Evolutionary conservation across 73 alveolate genomes (phyloP), one percentile per base, ranked within the genome.

Genomic region (Blepharisma japonicum): DNA sequence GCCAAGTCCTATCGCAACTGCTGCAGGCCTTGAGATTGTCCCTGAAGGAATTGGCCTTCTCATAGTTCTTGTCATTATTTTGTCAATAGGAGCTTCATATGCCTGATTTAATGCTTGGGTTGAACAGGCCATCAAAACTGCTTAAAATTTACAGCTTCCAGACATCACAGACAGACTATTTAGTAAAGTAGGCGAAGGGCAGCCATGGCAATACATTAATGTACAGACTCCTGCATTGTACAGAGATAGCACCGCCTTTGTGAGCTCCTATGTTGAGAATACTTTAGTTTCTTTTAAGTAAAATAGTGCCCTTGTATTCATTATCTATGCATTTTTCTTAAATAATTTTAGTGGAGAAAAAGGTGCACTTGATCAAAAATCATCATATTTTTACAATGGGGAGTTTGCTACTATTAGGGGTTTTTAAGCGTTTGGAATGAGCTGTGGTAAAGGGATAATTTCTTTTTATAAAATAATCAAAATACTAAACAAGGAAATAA

Each of bases 31-130:
- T 21, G 88, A 42, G 6, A 92, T 66, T 27, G 79, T 71, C 45
- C 85, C 88, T 45, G 53, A 49, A 0, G 94, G 87, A 7, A 92
- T 77, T 7, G 98, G 98, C 14, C 98, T 45, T 56, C 81, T 83
- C 68, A 71, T 55, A 9, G 98, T 90, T 49, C 98, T 77, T 67
- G 71, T 70, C 98, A 92, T 92, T 39, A 87, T 1, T 68, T 80
- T 72, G 74, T 92, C 98, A 18, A 77, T 5, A 18, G 61, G 70
- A 56, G 78, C 68, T 71, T 92, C 98, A 20, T 81, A 48, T 6
- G 87, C 87, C 68, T 92, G 77, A 68, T 92, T 92, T 32, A 83
- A 88, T 25, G 91, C 91, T 68, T 92, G 81, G 25, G 80, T 83
- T 25, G 90, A 80, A 54, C 66, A 66, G 51, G 90, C 90, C 90